Base-by-base conservation (phyloP, 441 rosid species). In the Lepidium campestre region DNA sequence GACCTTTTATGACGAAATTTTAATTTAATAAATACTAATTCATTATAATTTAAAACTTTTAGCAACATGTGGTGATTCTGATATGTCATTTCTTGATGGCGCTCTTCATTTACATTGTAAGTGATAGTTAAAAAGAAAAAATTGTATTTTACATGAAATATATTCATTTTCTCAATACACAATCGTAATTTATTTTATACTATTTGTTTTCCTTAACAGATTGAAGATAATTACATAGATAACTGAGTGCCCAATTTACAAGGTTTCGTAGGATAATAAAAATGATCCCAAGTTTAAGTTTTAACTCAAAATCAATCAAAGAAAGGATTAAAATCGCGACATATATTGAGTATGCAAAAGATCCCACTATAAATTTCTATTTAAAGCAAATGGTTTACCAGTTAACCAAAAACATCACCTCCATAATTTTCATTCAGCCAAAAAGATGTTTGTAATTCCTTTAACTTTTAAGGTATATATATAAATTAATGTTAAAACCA, bases 261-360 rank as follows among this genome's bases (percentile, higher is more conserved):
- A 20, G 15, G 39, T 36, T 46, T 27, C 47, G 10, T 44, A 18
- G 7, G 37, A 25, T 5, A 11, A 34, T 7, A 40, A 9, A 11
- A 53, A 40, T 3, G 2, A 40, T n/a, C 35, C 44, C 29, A 48
- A 32, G 15, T 17, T 23, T 11, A 32, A 14, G n/a, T 3, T 1
- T 27, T 17, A 25, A 12, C n/a, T 13, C 27, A 4, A 25, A 62
- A 36, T 36, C 10, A 7, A 11, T 7, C 15, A 15, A 69, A 40
- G 31, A 52, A 60, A 15, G 7, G 11, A 60, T 40, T 18, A 40
- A 40, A 27, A 22, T 5, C 15, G 61, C 29, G 11, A 41, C 54
- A 68, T 40, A 32, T 22, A 48, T 53, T 52, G 61, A 52, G 53
- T 60, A 52, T 32, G 62, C 56, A 70, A 62, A 44, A 53, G 34